Percentiles rank a stretch among this genome's conserved stretches.
phyloP scores from a whole-genome alignment of 2,329 filamentous ascomycete genomes.

The Cercospora janseana region DNA sequence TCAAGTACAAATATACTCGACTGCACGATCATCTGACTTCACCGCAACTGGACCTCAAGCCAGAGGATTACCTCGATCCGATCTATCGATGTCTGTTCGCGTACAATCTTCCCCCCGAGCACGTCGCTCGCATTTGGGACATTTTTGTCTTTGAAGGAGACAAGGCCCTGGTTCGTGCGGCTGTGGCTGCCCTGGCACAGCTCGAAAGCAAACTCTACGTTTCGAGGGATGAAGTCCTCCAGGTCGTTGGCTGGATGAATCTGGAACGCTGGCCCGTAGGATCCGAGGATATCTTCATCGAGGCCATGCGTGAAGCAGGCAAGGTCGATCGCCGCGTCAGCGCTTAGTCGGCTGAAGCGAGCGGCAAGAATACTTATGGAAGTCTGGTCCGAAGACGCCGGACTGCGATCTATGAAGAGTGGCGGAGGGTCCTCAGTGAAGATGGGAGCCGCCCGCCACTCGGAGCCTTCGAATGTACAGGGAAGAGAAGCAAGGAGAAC shows the following conservation, averaged over 20 bases:
- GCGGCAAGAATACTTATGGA: slow-evolving; percentile 2
- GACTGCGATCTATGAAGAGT: not conserved
- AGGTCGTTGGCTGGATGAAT: slow-evolving; percentile 44
- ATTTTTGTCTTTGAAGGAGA: slow-evolving; percentile 82
- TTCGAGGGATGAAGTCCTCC: slow-evolving; percentile 44
- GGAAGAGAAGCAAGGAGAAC: no score
- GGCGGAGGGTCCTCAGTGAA: not conserved
- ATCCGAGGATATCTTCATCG: slow-evolving; percentile 44
- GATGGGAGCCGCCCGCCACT: not conserved
- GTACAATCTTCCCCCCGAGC: slow-evolving; percentile 40
- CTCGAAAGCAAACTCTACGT: slow-evolving; percentile 55
- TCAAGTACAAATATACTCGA: slow-evolving; percentile 62
- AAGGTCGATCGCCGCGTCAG: slow-evolving; percentile 33
- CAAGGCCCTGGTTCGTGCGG: slow-evolving; percentile 66
- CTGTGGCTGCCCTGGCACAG: slow-evolving; percentile 61
- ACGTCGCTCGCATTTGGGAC: slow-evolving; percentile 71
- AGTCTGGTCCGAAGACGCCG: slow-evolving; percentile 4
- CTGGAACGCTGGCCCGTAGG: slow-evolving; percentile 36
- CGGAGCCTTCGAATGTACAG: no score
- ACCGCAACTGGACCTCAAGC: slow-evolving; percentile 32
- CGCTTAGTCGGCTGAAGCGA: slow-evolving; percentile 4
- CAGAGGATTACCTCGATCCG: slow-evolving; percentile 40
- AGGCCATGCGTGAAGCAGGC: slow-evolving; percentile 39
- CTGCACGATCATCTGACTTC: slow-evolving; percentile 64
- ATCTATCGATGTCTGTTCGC: slow-evolving; percentile 37